These are phyloP conservation scores for Penicillium chermesinum DNA, from an alignment of 495 filamentous ascomycete species.

Conservation along the genomic window DNA sequence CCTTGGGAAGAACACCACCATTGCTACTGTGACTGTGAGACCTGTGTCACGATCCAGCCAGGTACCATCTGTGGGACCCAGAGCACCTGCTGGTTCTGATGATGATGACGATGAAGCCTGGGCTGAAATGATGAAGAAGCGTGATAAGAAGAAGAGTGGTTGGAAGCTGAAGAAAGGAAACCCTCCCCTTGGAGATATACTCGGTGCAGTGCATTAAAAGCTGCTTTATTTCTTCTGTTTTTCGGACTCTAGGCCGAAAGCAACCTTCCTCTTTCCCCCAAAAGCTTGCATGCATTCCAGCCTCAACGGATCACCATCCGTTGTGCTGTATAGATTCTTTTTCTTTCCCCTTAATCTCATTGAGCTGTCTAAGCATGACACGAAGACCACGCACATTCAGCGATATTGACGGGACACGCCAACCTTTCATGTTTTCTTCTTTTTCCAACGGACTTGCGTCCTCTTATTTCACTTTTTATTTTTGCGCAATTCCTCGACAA, in stretches of 20 bases:
- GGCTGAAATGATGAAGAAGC: slow-evolving; percentile 81
- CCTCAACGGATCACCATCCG: neutral
- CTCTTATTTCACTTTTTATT: neutral
- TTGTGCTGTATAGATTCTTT: slow-evolving; percentile 13
- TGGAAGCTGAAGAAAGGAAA: slow-evolving; percentile 65
- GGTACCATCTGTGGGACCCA: slow-evolving; percentile 21
- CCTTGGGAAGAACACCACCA: slow-evolving; percentile 28
- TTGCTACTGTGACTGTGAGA: slow-evolving; percentile 35
- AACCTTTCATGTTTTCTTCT: neutral
- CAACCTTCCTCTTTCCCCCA: neutral
- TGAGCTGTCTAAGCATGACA: slow-evolving; percentile 6
- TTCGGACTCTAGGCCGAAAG: too few relatives aligned
- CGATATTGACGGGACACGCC: slow-evolving; percentile 1
- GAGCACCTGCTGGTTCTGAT: slow-evolving; percentile 23
- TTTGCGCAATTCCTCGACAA: neutral
- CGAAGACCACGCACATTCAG: slow-evolving; percentile 24
- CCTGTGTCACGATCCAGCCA: slow-evolving; percentile 29
- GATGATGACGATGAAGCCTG: slow-evolving; percentile 82
- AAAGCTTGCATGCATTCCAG: slow-evolving; percentile 3
- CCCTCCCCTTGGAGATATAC: slow-evolving; percentile 36
- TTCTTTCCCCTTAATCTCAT: slow-evolving; percentile 5
- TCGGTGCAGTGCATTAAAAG: slow-evolving; percentile 39
- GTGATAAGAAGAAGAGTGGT: slow-evolving; percentile 69
- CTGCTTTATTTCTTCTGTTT: slow-evolving; percentile 1
- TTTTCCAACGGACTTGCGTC: neutral